phyloP scores from a whole-genome alignment of 345 rosid species.

The Clausena lansium region DNA sequence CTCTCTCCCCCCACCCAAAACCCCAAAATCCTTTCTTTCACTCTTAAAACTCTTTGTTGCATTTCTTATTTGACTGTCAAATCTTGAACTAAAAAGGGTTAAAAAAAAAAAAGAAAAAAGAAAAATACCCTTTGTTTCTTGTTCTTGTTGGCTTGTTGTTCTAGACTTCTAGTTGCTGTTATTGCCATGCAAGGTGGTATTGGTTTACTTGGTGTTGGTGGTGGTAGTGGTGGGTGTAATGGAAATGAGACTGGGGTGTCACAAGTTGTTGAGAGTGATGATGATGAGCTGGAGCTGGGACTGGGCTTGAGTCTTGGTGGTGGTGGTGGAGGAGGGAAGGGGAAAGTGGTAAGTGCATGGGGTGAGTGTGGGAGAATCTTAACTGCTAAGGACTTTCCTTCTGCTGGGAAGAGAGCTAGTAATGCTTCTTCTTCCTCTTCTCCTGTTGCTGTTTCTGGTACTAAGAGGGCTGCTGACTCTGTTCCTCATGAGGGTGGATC shows the following conservation, averaged over 20 bases:
- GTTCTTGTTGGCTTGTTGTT: constrained; percentile 9
- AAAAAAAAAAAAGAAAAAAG: not conserved
- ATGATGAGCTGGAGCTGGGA: constrained; percentile 61
- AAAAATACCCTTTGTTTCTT: constrained; percentile 13
- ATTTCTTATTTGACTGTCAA: constrained; percentile 2
- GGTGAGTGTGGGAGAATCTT: constrained; percentile 77
- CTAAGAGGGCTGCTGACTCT: constrained; percentile 71
- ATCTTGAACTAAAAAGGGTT: not conserved
- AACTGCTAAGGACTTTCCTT: constrained; percentile 76
- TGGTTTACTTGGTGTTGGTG: constrained; percentile 29
- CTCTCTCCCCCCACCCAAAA: constrained; percentile 12
- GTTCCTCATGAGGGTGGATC: constrained; percentile 60
- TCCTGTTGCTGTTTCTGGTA: constrained; percentile 45
- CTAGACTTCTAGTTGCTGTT: not conserved
- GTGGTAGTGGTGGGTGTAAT: constrained; percentile 23
- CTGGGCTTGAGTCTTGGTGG: constrained; percentile 71
- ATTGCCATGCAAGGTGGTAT: constrained; percentile 36
- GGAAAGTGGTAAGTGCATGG: constrained; percentile 45
- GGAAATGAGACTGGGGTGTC: constrained; percentile 37
- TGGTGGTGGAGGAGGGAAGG: constrained; percentile 37
- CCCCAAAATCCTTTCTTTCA: constrained; percentile 14
- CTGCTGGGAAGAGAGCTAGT: constrained; percentile 25
- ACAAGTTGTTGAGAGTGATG: constrained; percentile 42
- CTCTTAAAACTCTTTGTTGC: constrained; percentile 8
- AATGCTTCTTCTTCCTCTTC: constrained; percentile 22